Evolutionary conservation across 495 filamentous ascomycete species (phyloP).

Genomic region (Thozetella sp.): DNA sequence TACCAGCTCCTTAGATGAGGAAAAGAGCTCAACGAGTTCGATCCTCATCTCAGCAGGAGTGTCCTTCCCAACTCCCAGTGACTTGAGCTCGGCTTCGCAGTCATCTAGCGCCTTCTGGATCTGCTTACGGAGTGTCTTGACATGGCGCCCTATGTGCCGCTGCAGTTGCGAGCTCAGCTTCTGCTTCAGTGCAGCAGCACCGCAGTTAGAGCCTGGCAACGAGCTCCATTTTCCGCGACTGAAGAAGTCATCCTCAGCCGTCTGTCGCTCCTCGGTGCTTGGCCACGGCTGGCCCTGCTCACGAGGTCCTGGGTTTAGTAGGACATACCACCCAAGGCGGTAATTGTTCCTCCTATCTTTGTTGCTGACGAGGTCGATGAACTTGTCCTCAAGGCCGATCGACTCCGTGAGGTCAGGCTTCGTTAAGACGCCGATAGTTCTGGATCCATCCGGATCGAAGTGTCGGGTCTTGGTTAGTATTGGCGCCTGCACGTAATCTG

Average conservation of each 20-base stretch:
- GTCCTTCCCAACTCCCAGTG: slow-evolving; percentile 34
- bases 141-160: slow-evolving; percentile 36
- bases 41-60: slow-evolving; percentile 37
- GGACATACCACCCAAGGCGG: slow-evolving; percentile 65
- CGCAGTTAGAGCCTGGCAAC: slow-evolving; percentile 27
- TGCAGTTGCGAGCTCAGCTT: slow-evolving; percentile 38
- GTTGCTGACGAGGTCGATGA: slow-evolving; percentile 57
- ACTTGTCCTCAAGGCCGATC: slow-evolving; percentile 48
- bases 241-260: slow-evolving; percentile 32
- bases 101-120: slow-evolving; percentile 37
- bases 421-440: slow-evolving; percentile 55
- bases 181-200: slow-evolving; percentile 30
- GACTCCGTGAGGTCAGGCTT: slow-evolving; percentile 50
- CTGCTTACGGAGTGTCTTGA: slow-evolving; percentile 30
- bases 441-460: slow-evolving; percentile 39
- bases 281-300: slow-evolving; percentile 32
- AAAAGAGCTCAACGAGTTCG: slow-evolving; percentile 39
- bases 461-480: slow-evolving; percentile 45
- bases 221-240: slow-evolving; percentile 40
- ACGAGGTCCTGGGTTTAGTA: slow-evolving; percentile 54
- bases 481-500: slow-evolving; percentile 49
- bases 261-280: slow-evolving; percentile 23
- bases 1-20: slow-evolving; percentile 34
- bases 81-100: slow-evolving; percentile 34
- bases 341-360: slow-evolving; percentile 53